Evolutionary conservation across 2,329 filamentous ascomycete species (phyloP), one percentile per base, ranked within the genome.

Genomic region (Zymoseptoria tritici): DNA sequence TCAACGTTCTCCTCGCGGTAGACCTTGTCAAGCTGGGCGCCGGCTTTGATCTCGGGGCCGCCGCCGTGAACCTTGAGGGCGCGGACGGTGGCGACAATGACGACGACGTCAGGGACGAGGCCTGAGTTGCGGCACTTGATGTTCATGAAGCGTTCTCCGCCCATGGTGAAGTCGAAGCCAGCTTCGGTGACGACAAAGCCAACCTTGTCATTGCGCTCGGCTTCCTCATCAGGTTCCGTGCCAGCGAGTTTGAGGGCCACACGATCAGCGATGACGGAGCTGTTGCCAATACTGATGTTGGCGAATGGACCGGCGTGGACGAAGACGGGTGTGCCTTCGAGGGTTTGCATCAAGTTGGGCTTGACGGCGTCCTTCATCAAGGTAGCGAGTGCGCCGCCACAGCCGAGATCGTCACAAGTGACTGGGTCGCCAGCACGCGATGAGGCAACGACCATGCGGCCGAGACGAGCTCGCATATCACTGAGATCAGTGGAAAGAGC

Each of bases 101-200:
- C 91, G 6, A 96, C 92, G 1, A 91, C 90, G 71, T 99, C 94
- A 1, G 94, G 94, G 2, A 91, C 85, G 52, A 99, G 86, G 22
- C 93, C 93, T 5, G 93, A 97, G 9, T 91, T 89, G 62, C 94
- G 89, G 79, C 94, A 97, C 83, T 99, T 99, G 82, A 99, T 97
- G 81, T 99, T 97, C 85, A 99, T 97, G 83, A 99, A 99, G 56
- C 94, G 89, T 82, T 99, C 94, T 64, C 94, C 94, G 65, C 94
- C 94, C 94, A 99, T 99, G 70, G 94, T 97, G 79, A 99, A 99
- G 77, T 99, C 94, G 75, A 99, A 99, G 9, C 94, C 94, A 57
- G 94, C 93, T 76, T 99, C 94, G 1, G 94, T 99, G 46, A 99
- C 87, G 21, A 97, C 93, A 70, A 94, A 97, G 9, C 94, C 94